Base-by-base conservation (phyloP, 2,329 filamentous ascomycete species). In the Pseudogymnoascus sp. region DNA sequence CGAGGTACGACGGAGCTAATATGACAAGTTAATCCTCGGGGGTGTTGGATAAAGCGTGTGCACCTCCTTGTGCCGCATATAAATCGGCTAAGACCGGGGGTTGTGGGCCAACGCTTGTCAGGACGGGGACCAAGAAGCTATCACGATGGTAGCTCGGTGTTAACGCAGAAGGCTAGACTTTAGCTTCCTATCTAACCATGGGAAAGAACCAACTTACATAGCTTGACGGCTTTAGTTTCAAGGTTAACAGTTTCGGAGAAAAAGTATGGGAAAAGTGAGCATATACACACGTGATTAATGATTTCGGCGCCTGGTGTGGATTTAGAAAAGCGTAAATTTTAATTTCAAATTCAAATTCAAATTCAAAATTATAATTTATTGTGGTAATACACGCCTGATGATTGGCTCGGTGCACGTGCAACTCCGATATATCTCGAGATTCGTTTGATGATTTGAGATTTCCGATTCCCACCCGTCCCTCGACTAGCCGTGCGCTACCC, bases 401-500 rank as follows among this genome's bases (percentile, higher is more conserved):
- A 56, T 56, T 56, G 50, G 50, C 50, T 35, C 5, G 2, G 16
- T 56, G 50, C 50, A 56, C 28, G 50, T 56, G 50, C 50, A 56
- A 56, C n/a, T 56, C 50, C 50, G 50, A 56, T 56, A 33, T 18
- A 14, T 33, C 28, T 25, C 21, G 11, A 56, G n/a, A 56, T 33
- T 33, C 2, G 25, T 56, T 56, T 28, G 50, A 18, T 21, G 25
- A 56, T 2, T 33, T 33, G 25, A 53, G 25, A 53, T 53, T 18
- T 31, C 25, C 47, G 47, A 53, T 53, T 31, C 16, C 47, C 47
- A 53, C n/a, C 50, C 50, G 50, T 31, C 25, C 50, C 50, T 56
- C 50, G 50, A 56, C 50, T 21, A 56, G 50, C 50, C 50, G 50
- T 56, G 28, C 28, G 28, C 50, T 8, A 56, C 50, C 50, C 50